Conservation (phyloP, 163 green algal species). For the Chlamydomonas reinhardtii region DNA sequence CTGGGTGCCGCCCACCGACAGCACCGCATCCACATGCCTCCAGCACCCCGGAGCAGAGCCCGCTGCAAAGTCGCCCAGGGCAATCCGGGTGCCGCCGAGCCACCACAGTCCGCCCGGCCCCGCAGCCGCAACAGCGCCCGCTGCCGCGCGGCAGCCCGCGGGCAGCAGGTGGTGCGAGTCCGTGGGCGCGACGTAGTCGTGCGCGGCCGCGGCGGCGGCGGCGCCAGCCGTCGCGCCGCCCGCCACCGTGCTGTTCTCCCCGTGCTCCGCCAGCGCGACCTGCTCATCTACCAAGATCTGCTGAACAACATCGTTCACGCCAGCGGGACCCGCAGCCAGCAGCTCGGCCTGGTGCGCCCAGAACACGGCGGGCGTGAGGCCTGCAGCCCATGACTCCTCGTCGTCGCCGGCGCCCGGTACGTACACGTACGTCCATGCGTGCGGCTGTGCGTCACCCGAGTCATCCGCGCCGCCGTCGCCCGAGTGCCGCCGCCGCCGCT, state of each 20-base stretch:
- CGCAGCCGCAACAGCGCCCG: background rate
- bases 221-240: background rate
- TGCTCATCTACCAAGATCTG: constrained; percentile 33
- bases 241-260: constrained; percentile 13
- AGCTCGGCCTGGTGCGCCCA: constrained; percentile 73
- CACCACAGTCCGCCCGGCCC: constrained; percentile 48
- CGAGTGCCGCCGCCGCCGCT: background rate
- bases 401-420: constrained; percentile 91
- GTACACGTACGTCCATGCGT: constrained; percentile 56
- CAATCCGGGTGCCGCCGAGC: constrained; percentile 66
- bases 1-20: constrained; percentile 55
- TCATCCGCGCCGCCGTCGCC: background rate
- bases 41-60: constrained; percentile 61
- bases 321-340: constrained; percentile 27
- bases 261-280: background rate
- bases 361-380: constrained; percentile 85
- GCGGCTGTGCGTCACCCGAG: background rate
- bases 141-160: constrained; percentile 44
- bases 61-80: constrained; percentile 55
- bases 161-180: constrained; percentile 60
- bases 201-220: background rate
- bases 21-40: constrained; percentile 71
- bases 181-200: background rate
- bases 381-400: constrained; percentile 94
- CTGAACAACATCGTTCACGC: constrained; percentile 28